These are phyloP conservation scores for Colletotrichum lini DNA, from an alignment of 2,329 filamentous ascomycete genomes.

Conservation along the genomic window DNA sequence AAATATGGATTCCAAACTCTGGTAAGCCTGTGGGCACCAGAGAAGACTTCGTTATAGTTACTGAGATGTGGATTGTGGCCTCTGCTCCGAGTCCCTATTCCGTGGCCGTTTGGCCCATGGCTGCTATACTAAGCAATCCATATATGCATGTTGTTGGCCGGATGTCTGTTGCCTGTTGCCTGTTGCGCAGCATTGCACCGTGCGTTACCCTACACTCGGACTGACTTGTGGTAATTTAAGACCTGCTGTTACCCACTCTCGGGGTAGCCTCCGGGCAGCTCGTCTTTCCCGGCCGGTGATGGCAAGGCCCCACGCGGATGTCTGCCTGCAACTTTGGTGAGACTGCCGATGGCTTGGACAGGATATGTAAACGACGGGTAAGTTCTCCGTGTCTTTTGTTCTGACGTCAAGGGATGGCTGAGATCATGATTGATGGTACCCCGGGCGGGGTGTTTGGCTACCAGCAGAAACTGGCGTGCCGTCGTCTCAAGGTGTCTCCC, in stretches of 20 bases:
- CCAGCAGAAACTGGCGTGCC: conserved; percentile 15
- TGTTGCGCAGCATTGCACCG: neutral
- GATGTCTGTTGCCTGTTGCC: neutral
- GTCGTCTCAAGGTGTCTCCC: conserved; percentile 37
- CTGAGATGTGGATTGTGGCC: conserved; percentile 4
- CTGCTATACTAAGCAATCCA: neutral
- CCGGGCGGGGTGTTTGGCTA: neutral
- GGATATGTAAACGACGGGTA: neutral
- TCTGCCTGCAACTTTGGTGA: conserved; percentile 21
- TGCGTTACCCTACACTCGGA: neutral
- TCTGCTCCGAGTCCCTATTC: conserved; percentile 24
- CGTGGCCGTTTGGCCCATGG: conserved; percentile 5
- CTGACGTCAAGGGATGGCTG: conserved; percentile 27
- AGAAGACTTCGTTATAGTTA: conserved; percentile 1
- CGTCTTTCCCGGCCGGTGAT: conserved; percentile 8
- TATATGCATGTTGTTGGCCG: conserved; percentile 2
- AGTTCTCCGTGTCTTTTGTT: conserved; percentile 5
- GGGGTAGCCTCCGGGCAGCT: conserved; percentile 25
- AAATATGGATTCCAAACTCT: neutral
- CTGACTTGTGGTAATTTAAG: conserved; percentile 15
- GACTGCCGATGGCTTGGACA: conserved; percentile 21
- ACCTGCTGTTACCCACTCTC: conserved; percentile 8
- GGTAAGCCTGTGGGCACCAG: neutral
- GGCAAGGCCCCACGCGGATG: conserved; percentile 3
- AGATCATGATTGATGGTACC: neutral